Base-by-base conservation (phyloP, 345 rosid genomes). In the Eucalyptus paniculata region DNA sequence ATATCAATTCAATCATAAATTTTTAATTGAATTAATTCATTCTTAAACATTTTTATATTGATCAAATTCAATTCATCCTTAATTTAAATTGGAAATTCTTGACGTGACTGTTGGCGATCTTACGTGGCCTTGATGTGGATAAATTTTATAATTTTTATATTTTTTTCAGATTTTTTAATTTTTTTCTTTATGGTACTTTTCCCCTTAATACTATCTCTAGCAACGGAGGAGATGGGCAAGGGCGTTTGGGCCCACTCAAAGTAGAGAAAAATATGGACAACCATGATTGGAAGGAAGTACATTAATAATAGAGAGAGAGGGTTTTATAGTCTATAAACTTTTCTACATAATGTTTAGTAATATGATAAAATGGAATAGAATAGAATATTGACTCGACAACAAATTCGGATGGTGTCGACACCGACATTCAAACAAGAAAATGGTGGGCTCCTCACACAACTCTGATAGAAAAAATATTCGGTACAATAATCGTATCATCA, bases 61-160 rank as follows among this genome's bases (percentile, higher is more conserved):
- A 0, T 2, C 2, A 0, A 49, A 49, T 49, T 49, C 1, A 13
- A 2, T 49, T 2, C 1, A 49, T 49, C 50, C 0, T 0, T 49
- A 49, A 49, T 12, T 49, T 49, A 49, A 12, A 2, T 1, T 2
- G 0, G 16, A 49, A 49, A 49, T 49, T 49, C 0, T 5, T 13
- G 2, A 13, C 6, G 1, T 50, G 6, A 50, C 6, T 0, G 0
- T 14, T 15, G 17, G 0, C 1, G 2, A 3, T 50, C 3, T 50
- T 50, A 50, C 5, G 0, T 50, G 50, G 17, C 1, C 2, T 0
- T 37, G 40, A 50, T 15, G 1, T 50, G 6, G 1, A 50, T 2
- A 49, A 49, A 49, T 49, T 49, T 49, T 49, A 49, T 49, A 49
- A 12, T 1, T 47, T 12, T 49, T 12, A 42, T 49, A 49, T 34